phyloP scores from a whole-genome alignment of 1,139 yeast species.

The Debaryomyces singareniensis region DNA sequence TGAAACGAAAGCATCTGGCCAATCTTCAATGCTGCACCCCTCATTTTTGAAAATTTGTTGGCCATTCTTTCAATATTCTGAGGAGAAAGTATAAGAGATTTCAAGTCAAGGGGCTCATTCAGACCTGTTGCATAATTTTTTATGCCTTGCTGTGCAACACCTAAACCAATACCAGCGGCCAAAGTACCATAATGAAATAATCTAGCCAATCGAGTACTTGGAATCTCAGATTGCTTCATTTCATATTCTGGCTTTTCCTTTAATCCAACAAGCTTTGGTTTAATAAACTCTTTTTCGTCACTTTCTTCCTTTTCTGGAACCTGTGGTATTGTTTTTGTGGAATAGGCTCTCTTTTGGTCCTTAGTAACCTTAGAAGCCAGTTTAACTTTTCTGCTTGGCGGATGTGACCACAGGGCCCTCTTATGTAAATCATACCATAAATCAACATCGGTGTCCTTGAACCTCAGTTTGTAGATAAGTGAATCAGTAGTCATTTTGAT shows the following conservation, averaged over 20 bases:
- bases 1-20: conserved; percentile 96
- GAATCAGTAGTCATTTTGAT: conserved; percentile 4
- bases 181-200: conserved; percentile 87
- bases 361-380: background rate
- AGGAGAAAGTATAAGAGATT: conserved; percentile 67
- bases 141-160: conserved; percentile 76
- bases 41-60: conserved; percentile 81
- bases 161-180: conserved; percentile 88
- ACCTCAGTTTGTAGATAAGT: conserved; percentile 3
- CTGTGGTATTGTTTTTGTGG: conserved; percentile 16
- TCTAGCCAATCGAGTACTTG: conserved; percentile 78
- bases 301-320: conserved; percentile 4
- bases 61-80: conserved; percentile 85
- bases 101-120: conserved; percentile 45
- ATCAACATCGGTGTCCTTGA: conserved; percentile 1
- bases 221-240: conserved; percentile 68
- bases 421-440: conserved; percentile 8
- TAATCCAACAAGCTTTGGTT: conserved; percentile 26
- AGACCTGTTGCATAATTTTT: conserved; percentile 54
- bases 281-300: conserved; percentile 15
- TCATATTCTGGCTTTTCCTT: conserved; percentile 19
- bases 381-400: conserved; percentile 1
- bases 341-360: conserved; percentile 9
- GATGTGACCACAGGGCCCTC: background rate
- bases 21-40: conserved; percentile 95